Percentiles rank a stretch among this genome's conserved stretches.
These are phyloP conservation scores for Dictyostelium capitatum DNA, from an alignment of 78 protist species.

Conservation along the genomic window DNA sequence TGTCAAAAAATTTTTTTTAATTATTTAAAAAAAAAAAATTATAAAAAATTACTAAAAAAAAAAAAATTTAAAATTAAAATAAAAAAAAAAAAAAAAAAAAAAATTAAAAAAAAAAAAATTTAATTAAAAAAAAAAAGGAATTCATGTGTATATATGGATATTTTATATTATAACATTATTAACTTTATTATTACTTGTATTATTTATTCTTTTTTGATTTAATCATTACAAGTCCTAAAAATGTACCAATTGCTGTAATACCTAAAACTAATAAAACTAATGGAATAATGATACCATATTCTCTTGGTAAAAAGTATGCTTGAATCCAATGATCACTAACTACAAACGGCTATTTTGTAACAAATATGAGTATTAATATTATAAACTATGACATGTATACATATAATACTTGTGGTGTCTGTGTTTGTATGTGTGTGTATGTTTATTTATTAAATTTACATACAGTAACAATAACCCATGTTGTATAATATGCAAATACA, in stretches of 20 bases:
- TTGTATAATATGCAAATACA: constrained; percentile 80
- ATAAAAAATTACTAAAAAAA: neutral
- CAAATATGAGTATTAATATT: too few species aligned
- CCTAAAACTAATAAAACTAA: constrained; percentile 63
- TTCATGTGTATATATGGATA: neutral
- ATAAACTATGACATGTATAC: neutral
- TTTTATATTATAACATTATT: neutral
- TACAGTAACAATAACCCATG: constrained; percentile 80
- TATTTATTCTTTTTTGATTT: constrained; percentile 79
- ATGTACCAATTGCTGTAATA: constrained; percentile 64
- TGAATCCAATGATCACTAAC: constrained; percentile 80
- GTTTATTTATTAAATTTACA: neutral
- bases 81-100: neutral
- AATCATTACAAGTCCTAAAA: constrained; percentile 70
- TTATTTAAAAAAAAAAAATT: neutral
- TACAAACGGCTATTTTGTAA: constrained; percentile 73
- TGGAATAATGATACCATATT: constrained; percentile 78
- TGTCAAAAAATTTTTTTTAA: too few species aligned
- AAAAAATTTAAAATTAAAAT: neutral
- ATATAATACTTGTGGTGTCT: too few species aligned
- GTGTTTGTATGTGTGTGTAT: too few species aligned
- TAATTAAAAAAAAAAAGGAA: neutral
- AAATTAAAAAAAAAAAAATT: neutral
- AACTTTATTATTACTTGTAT: neutral
- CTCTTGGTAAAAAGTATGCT: constrained; percentile 76